phyloP scores from a whole-genome alignment of 805 yeast species.

The Monosporozyma yasuniensis region DNA sequence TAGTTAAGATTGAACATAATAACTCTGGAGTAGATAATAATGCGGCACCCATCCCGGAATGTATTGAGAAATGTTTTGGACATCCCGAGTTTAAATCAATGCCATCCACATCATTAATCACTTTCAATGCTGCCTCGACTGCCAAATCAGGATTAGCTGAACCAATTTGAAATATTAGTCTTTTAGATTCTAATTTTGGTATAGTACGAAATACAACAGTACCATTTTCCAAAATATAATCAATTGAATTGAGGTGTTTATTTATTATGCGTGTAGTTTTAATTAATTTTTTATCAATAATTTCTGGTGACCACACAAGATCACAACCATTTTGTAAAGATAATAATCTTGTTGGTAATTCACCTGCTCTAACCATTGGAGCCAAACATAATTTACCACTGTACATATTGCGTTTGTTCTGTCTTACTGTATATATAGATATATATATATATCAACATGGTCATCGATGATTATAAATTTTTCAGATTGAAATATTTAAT shows the following conservation, averaged over 20 bases:
- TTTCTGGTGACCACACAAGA: constrained; percentile 93
- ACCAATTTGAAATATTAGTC: constrained; percentile 83
- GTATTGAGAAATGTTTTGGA: constrained; percentile 91
- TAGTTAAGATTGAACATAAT: constrained; percentile 56
- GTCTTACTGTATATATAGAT: neutral
- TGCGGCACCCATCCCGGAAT: constrained; percentile 98
- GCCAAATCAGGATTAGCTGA: constrained; percentile 78
- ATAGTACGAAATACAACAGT: constrained; percentile 66
- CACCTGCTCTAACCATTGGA: constrained; percentile 96
- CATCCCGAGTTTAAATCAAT: constrained; percentile 95
- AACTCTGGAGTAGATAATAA: constrained; percentile 72
- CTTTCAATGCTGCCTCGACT: constrained; percentile 73
- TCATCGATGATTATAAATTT: no score
- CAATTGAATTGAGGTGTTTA: constrained; percentile 47
- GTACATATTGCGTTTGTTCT: constrained; percentile 31
- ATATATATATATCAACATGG: no score
- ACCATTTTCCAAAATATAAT: constrained; percentile 37
- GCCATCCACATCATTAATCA: constrained; percentile 82
- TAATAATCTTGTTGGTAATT: constrained; percentile 77
- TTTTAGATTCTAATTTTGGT: constrained; percentile 51
- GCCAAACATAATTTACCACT: constrained; percentile 78
- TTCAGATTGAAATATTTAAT: no score
- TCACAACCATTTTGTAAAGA: constrained; percentile 85
- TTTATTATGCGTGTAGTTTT: constrained; percentile 61
- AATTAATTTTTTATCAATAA: constrained; percentile 75